Conservation (phyloP, 1,139 yeast genomes). For the Yamadazyma taylorii region DNA sequence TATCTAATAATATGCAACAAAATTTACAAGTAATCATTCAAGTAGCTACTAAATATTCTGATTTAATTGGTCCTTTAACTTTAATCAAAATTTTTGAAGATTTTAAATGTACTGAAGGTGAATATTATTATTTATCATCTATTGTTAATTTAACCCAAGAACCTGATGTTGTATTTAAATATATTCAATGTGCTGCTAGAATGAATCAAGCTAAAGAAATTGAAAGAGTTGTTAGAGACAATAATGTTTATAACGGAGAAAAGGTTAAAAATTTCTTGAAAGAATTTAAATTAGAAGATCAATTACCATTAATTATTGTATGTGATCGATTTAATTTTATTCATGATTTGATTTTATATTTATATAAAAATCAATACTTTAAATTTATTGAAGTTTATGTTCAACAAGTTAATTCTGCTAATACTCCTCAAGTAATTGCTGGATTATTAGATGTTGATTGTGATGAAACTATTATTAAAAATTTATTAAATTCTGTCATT, state of each 20-base stretch:
- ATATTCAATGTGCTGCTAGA: conserved; percentile 90
- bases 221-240: conserved; percentile 93
- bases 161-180: conserved; percentile 92
- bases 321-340: conserved; percentile 92
- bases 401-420: conserved; percentile 93
- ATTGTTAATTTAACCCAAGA: conserved; percentile 93
- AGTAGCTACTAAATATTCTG: conserved; percentile 95
- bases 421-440: conserved; percentile 95
- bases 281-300: conserved; percentile 92
- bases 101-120: conserved; percentile 87
- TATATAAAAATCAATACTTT: conserved; percentile 93
- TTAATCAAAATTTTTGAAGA: conserved; percentile 92
- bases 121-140: conserved; percentile 89
- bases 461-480: conserved; percentile 85
- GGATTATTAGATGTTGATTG: conserved; percentile 96
- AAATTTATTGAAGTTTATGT: conserved; percentile 97
- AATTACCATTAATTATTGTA: conserved; percentile 92
- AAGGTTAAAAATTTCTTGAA: conserved; percentile 95
- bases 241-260: conserved; percentile 93
- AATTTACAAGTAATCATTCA: conserved; percentile 93
- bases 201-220: conserved; percentile 91
- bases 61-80: conserved; percentile 82
- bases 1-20: conserved; percentile 77
- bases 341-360: conserved; percentile 88
- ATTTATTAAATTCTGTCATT: conserved; percentile 76